These are phyloP conservation scores for Athelia psychrophila DNA, from an alignment of 1,284 basidiomycete species.

Conservation along the genomic window DNA sequence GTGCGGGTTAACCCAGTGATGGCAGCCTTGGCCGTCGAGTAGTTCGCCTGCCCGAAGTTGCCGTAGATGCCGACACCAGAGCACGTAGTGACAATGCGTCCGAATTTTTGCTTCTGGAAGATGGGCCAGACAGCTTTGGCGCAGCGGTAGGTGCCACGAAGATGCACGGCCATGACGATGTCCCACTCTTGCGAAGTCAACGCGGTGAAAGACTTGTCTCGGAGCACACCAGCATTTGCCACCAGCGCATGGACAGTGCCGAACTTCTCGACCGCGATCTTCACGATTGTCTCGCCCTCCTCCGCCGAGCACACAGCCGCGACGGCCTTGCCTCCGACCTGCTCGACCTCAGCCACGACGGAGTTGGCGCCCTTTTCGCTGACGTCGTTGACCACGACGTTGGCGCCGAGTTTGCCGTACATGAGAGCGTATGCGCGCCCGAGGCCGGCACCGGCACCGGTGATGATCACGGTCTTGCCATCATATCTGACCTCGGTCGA, in stretches of 20 bases:
- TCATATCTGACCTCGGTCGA: slow-evolving; percentile 78
- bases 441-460: slow-evolving; percentile 91
- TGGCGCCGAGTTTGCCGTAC: slow-evolving; percentile 90
- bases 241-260: slow-evolving; percentile 88
- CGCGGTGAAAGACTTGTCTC: slow-evolving; percentile 88
- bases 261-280: slow-evolving; percentile 85
- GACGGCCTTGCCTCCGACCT: slow-evolving; percentile 86
- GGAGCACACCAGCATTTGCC: slow-evolving; percentile 93
- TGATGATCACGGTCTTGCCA: slow-evolving; percentile 91
- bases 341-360: slow-evolving; percentile 87
- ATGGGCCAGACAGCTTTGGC: slow-evolving; percentile 96
- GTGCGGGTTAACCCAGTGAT: slow-evolving; percentile 91
- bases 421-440: slow-evolving; percentile 91
- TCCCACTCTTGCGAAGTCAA: slow-evolving; percentile 97
- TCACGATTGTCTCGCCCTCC: slow-evolving; percentile 90
- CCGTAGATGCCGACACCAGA: slow-evolving; percentile 95
- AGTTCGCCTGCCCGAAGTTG: slow-evolving; percentile 93
- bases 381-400: slow-evolving; percentile 97
- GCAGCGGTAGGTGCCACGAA: slow-evolving; percentile 81
- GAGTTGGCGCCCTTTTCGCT: slow-evolving; percentile 80
- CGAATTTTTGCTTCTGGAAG: slow-evolving; percentile 97
- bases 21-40: slow-evolving; percentile 91
- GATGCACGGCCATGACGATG: slow-evolving; percentile 84
- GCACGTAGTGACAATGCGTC: slow-evolving; percentile 92
- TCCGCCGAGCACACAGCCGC: slow-evolving; percentile 87